Conservation (phyloP, 148 eudicot species). For the Diospyros lotus region DNA sequence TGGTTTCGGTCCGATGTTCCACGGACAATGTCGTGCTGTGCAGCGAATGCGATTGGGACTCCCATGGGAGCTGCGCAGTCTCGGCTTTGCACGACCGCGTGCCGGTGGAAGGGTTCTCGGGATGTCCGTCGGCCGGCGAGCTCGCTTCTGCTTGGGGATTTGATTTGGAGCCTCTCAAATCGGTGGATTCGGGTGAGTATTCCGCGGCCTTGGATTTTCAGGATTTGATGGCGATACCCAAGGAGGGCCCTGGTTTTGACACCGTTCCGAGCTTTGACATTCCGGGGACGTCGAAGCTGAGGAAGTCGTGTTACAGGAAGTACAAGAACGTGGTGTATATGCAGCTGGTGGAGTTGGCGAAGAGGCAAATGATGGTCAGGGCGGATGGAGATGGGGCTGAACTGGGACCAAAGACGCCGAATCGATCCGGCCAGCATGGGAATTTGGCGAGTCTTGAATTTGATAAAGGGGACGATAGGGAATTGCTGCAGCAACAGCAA, state of each 20-base stretch:
- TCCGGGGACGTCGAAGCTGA: slow-evolving; percentile 19
- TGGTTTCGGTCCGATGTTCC: slow-evolving; percentile 39
- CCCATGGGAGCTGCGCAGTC: slow-evolving; percentile 27
- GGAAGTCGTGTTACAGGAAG: slow-evolving; percentile 20
- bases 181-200: slow-evolving; percentile 3
- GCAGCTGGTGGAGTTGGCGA: slow-evolving; percentile 43
- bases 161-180: slow-evolving; percentile 22
- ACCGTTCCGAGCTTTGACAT: slow-evolving; percentile 33
- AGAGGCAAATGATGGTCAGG: slow-evolving; percentile 12
- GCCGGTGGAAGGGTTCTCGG: slow-evolving; percentile 41
- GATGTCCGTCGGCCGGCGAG: slow-evolving; percentile 47
- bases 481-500: slow-evolving; percentile 13
- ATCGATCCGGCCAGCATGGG: slow-evolving; percentile 5
- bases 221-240: not conserved
- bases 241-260: slow-evolving; percentile 23
- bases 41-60: slow-evolving; percentile 47
- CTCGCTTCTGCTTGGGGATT: slow-evolving; percentile 49
- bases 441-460: not conserved
- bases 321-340: slow-evolving; percentile 34
- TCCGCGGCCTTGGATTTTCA: not conserved
- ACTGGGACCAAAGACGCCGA: slow-evolving; percentile 17
- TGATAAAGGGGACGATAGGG: slow-evolving; percentile 2
- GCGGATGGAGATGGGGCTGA: slow-evolving; percentile 16
- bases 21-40: slow-evolving; percentile 44
- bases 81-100: slow-evolving; percentile 28